Percentiles rank a stretch among this genome's conserved stretches.
phyloP scores from a whole-genome alignment of 192 early-diverging fungal species.

The Entophlyctis luteolus region DNA sequence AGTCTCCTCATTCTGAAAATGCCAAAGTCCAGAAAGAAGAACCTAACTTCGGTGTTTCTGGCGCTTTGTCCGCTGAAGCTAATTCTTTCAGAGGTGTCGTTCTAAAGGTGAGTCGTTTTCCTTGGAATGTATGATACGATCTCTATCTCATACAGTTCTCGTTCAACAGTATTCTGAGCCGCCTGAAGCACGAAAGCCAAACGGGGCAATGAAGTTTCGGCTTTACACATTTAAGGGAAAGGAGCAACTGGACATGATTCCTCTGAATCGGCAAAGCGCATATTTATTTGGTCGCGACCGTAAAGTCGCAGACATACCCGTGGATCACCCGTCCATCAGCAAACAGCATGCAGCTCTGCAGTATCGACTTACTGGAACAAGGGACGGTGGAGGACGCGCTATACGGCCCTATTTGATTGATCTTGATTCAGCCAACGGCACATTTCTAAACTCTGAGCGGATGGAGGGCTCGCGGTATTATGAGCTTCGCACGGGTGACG shows the following conservation, averaged over 20 bases:
- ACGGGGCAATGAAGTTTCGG: constrained; percentile 56
- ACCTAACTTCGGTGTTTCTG: constrained; percentile 83
- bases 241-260: constrained; percentile 68
- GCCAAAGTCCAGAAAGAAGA: constrained; percentile 47
- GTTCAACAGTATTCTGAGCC: constrained; percentile 62
- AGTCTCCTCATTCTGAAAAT: neutral
- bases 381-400: constrained; percentile 38
- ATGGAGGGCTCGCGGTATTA: constrained; percentile 75
- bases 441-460: constrained; percentile 74
- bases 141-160: too few relatives aligned
- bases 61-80: constrained; percentile 80
- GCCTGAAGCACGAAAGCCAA: constrained; percentile 78
- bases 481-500: constrained; percentile 78
- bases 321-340: constrained; percentile 92
- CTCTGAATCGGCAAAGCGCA: neutral
- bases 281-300: constrained; percentile 16
- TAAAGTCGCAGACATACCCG: constrained; percentile 82
- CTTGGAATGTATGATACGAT: too few relatives aligned
- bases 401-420: constrained; percentile 89
- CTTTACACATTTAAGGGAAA: constrained; percentile 93
- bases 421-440: constrained; percentile 87
- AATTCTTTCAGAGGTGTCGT: constrained; percentile 84
- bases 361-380: constrained; percentile 65
- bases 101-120: too few relatives aligned
- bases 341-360: constrained; percentile 93